These are phyloP conservation scores for Boletus sp. DNA, from an alignment of 768 basidiomycete genomes.

Conservation along the genomic window DNA sequence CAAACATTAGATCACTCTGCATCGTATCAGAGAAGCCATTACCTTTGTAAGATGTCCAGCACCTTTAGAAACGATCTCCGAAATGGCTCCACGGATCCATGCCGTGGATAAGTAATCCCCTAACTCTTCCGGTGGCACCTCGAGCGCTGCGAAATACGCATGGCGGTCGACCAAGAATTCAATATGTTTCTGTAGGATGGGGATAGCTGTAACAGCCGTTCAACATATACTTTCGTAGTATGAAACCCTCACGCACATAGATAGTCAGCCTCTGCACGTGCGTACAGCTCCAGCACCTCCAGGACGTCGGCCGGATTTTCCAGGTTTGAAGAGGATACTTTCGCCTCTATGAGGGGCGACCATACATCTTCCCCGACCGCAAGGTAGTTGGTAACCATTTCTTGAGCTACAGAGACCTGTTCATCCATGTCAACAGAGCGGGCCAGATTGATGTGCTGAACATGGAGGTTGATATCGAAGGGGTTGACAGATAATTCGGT, in stretches of 20 bases:
- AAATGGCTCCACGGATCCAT: constrained; percentile 60
- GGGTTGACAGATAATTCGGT: constrained; percentile 57
- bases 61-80: constrained; percentile 54
- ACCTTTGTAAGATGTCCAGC: constrained; percentile 65
- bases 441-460: constrained; percentile 63
- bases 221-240: constrained; percentile 13
- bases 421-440: constrained; percentile 54
- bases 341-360: constrained; percentile 63
- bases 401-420: constrained; percentile 59
- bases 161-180: constrained; percentile 51
- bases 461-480: constrained; percentile 62
- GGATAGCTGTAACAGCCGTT: constrained; percentile 56
- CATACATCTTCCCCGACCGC: constrained; percentile 72
- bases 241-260: constrained; percentile 57
- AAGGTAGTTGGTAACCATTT: constrained; percentile 62
- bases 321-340: constrained; percentile 48
- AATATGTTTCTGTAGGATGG: constrained; percentile 66
- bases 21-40: constrained; percentile 11
- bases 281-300: constrained; percentile 60
- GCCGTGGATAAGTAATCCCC: constrained; percentile 58
- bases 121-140: constrained; percentile 46
- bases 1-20: constrained; percentile 13
- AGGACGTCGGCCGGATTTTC: constrained; percentile 50
- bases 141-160: constrained; percentile 34
- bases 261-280: constrained; percentile 71